Evolutionary conservation across 495 filamentous ascomycete genomes (phyloP).

Genomic region (Podospora fimiseda): DNA sequence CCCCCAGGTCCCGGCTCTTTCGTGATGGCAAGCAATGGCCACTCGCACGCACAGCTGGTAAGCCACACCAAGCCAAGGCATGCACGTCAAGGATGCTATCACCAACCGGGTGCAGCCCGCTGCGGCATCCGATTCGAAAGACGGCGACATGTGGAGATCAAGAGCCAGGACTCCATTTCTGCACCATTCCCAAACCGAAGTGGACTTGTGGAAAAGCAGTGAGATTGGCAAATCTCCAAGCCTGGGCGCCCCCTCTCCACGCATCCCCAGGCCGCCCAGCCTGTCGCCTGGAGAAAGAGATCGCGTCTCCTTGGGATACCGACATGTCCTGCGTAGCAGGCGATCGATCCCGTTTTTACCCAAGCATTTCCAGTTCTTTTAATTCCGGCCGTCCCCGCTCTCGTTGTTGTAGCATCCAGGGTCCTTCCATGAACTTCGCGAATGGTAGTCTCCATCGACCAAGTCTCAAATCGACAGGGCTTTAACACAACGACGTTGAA

Average conservation of each 20-base stretch:
- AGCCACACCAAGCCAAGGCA: neutral
- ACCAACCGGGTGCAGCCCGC: neutral
- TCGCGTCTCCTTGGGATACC: neutral
- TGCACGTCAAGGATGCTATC: neutral
- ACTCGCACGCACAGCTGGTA: too few relatives aligned
- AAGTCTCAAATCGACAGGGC: neutral
- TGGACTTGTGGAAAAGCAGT: neutral
- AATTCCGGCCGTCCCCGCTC: neutral
- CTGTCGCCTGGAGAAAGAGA: neutral
- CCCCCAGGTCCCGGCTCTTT: too few relatives aligned
- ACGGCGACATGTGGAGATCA: neutral
- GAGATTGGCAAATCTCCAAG: neutral
- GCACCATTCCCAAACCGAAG: neutral
- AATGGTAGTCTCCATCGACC: too few relatives aligned
- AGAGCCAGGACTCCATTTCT: neutral
- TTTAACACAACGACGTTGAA: neutral
- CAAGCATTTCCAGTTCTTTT: neutral
- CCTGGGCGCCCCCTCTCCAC: neutral
- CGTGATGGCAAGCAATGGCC: too few relatives aligned
- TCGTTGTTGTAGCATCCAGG: neutral
- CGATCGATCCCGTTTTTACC: neutral
- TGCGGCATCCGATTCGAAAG: neutral
- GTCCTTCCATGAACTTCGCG: too few relatives aligned
- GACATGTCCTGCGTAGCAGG: neutral
- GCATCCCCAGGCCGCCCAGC: neutral